Evolutionary conservation across 116 monocot species (phyloP).

Genomic region (Phalaenopsis hybrid): DNA sequence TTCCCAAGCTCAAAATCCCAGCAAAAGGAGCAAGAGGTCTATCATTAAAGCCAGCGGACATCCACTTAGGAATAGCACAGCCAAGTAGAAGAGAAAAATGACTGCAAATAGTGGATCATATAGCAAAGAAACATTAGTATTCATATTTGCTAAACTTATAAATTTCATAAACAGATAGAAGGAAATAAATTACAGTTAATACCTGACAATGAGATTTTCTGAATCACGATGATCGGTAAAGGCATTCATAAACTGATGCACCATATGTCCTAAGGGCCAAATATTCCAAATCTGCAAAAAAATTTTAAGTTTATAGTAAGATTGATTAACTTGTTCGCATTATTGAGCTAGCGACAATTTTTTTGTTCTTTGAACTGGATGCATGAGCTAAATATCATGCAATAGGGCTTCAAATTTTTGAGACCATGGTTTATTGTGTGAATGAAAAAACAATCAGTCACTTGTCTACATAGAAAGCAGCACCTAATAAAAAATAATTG

Average conservation of each 20-base stretch:
- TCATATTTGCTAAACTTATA: neutral
- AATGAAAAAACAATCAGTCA: neutral
- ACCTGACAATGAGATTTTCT: conserved; percentile 92
- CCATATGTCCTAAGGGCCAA: conserved; percentile 71
- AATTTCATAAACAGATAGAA: neutral
- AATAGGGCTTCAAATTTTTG: neutral
- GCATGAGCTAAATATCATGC: neutral
- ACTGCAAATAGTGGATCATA: conserved; percentile 24
- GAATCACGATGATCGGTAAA: conserved; percentile 99
- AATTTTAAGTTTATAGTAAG: neutral
- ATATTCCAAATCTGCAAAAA: conserved; percentile 85
- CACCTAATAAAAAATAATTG: neutral
- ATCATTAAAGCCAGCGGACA: conserved; percentile 80
- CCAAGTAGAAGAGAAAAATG: conserved; percentile 97
- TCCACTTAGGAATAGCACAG: conserved; percentile 97
- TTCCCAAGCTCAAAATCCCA: conserved; percentile 97
- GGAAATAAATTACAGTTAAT: neutral
- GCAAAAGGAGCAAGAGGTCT: conserved; percentile 92
- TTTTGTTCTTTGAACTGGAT: neutral
- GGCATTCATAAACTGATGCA: conserved; percentile 97
- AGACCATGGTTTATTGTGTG: neutral
- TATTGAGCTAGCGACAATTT: neutral
- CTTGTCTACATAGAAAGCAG: neutral
- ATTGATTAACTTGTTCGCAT: neutral
- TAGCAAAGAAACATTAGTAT: neutral